Base-by-base conservation (phyloP, 2,329 filamentous ascomycete species). In the Akanthomyces lecanii region DNA sequence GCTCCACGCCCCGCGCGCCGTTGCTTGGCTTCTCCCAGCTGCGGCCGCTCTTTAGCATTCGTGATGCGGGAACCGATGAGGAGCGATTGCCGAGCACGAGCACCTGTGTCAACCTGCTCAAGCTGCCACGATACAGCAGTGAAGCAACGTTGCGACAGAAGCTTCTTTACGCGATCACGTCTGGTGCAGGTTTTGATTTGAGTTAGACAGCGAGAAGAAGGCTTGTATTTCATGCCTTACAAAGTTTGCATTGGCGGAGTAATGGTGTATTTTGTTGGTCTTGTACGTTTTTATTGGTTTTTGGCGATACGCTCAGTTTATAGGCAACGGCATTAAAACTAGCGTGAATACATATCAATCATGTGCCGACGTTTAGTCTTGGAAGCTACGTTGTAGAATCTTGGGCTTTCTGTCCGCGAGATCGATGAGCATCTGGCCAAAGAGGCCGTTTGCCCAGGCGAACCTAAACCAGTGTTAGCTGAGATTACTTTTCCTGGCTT, bases 41-140 rank as follows among this genome's bases (percentile, higher is more conserved):
- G 66, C 90, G 88, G 63, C 95, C 95, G 2, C 81, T 82, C 45
- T 99, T 99, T 74, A 94, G 88, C 71, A 98, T 99, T 66, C 81
- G 95, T 5, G 95, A 99, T 75, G 88, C 87, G 0, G 76, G 74
- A 7, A 69, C 69, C 7, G 75, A 77, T 42, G 71, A 77, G 63
- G 91, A 97, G 77, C 82, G 95, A 64, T 78, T 97, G 66, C 95
- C 95, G 2, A 98, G 92, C 72, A 92, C 95, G 21, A 97, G 93
- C 73, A 99, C 95, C 0, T 99, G 95, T 70, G 92, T 98, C 33
- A 99, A 99, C 73, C 74, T 99, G 68, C 78, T 99, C 54, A 99
- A 99, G 79, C 77, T 99, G 67, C 95, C 95, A 7, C 85, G 88
- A 67, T 99, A 98, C 75, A 83, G 76, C 54, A 86, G 81, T 40